Conservation (phyloP, 331 rosid species). For the Erythrophleum ivorense region DNA sequence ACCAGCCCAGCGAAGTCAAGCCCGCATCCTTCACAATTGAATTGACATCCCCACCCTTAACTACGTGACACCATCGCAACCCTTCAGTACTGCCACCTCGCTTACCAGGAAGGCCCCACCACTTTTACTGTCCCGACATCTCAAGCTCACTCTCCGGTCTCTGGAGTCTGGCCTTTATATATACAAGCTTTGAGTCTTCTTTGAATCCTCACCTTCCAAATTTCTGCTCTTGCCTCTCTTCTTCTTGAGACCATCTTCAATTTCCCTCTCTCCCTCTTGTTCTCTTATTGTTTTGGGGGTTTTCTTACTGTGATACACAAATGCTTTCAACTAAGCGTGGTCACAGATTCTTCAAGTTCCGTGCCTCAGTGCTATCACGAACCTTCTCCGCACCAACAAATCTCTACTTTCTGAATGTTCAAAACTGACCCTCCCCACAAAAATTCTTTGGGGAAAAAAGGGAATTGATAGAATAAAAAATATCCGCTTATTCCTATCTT, state of each 20-base stretch:
- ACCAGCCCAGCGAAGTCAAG: too few species aligned
- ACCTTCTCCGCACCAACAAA: not conserved
- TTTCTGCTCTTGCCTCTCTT: too few species aligned
- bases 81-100: constrained; percentile 9
- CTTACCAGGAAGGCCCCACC: not conserved
- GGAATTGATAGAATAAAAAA: constrained; percentile 16
- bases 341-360: constrained; percentile 75
- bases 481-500: constrained; percentile 36
- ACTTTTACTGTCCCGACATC: too few species aligned
- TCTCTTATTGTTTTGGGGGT: too few species aligned
- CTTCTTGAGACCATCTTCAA: too few species aligned
- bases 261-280: too few species aligned
- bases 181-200: too few species aligned
- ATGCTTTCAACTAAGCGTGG: constrained; percentile 37
- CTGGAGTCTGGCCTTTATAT: too few species aligned
- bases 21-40: too few species aligned
- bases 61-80: not conserved
- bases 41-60: not conserved
- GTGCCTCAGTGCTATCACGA: constrained; percentile 38
- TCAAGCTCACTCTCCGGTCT: too few species aligned
- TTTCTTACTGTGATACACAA: constrained; percentile 13
- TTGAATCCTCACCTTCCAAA: too few species aligned
- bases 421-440: constrained; percentile 41
- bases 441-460: not conserved
- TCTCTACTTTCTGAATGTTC: constrained; percentile 33